Percentiles rank a stretch among this genome's conserved stretches.
These are phyloP conservation scores for Berberis thunbergii DNA, from an alignment of 164 flowering plant genomes.

Conservation along the genomic window DNA sequence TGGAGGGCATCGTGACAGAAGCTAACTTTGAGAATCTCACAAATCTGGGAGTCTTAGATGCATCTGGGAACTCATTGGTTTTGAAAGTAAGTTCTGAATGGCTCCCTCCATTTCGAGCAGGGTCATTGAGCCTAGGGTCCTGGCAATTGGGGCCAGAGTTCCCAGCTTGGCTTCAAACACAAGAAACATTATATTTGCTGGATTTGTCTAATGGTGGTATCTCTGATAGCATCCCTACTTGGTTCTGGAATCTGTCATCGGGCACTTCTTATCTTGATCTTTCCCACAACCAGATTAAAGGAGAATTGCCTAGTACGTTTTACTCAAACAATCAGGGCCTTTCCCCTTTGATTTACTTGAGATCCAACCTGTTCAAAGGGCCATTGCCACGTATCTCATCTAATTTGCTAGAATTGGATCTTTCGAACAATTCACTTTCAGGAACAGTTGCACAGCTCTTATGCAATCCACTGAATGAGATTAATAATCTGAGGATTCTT, in stretches of 20 bases:
- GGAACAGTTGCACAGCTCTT: background rate
- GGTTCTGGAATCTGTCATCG: background rate
- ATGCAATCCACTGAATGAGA: background rate
- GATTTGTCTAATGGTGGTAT: background rate
- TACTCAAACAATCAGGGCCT: background rate
- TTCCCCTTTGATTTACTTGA: background rate
- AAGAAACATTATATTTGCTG: background rate
- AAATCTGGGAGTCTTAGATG: background rate
- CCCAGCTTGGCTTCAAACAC: background rate
- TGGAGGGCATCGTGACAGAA: background rate
- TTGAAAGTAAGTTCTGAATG: background rate
- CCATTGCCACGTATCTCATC: background rate
- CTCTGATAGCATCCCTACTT: conserved; percentile 1
- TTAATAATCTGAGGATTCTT: no score
- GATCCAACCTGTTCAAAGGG: background rate
- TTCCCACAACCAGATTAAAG: conserved; percentile 4
- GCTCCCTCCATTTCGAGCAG: background rate
- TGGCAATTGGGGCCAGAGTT: conserved; percentile 1
- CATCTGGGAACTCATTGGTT: background rate
- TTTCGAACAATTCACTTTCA: conserved; percentile 8
- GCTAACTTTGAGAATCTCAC: background rate
- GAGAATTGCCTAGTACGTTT: background rate
- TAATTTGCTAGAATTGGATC: background rate
- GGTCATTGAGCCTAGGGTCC: background rate
- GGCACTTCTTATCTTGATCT: background rate